Conservation (phyloP, 2,329 filamentous ascomycete genomes). For the Pseudocercospora fijiensis region DNA sequence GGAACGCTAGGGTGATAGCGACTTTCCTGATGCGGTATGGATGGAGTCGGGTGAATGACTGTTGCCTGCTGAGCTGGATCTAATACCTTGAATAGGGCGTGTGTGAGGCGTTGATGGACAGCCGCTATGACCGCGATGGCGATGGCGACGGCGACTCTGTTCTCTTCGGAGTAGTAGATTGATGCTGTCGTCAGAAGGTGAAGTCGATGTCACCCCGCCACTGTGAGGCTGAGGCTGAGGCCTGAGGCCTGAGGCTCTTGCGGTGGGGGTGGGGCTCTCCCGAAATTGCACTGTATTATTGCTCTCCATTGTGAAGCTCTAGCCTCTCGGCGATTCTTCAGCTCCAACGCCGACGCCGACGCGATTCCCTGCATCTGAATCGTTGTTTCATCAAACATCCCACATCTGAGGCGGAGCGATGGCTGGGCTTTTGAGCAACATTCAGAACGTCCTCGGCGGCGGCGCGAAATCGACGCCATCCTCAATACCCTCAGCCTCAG, state of each 20-base stretch:
- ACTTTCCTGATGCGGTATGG: constrained; percentile 12
- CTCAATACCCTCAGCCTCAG: constrained; percentile 38
- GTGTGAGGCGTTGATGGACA: neutral
- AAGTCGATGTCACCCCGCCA: neutral
- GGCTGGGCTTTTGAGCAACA: constrained; percentile 61
- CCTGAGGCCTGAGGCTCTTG: too few relatives aligned
- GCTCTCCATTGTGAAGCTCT: neutral
- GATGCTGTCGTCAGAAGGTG: neutral
- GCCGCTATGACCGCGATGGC: neutral
- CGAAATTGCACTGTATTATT: constrained; percentile 2
- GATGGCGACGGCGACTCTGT: neutral
- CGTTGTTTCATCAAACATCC: neutral
- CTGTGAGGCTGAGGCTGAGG: too few relatives aligned
- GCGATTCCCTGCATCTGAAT: neutral
- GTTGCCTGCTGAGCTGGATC: neutral
- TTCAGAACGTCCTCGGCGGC: constrained; percentile 70
- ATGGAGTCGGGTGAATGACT: neutral
- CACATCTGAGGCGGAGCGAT: constrained; percentile 37
- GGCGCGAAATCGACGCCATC: constrained; percentile 60
- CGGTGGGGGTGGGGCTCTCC: neutral
- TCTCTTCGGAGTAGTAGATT: neutral
- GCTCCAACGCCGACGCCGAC: neutral
- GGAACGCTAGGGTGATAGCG: constrained; percentile 7
- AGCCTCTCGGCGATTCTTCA: neutral
- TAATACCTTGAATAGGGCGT: neutral